Conservation (phyloP, 1,139 yeast species). For the Barnettozyma hawaiiensis region DNA sequence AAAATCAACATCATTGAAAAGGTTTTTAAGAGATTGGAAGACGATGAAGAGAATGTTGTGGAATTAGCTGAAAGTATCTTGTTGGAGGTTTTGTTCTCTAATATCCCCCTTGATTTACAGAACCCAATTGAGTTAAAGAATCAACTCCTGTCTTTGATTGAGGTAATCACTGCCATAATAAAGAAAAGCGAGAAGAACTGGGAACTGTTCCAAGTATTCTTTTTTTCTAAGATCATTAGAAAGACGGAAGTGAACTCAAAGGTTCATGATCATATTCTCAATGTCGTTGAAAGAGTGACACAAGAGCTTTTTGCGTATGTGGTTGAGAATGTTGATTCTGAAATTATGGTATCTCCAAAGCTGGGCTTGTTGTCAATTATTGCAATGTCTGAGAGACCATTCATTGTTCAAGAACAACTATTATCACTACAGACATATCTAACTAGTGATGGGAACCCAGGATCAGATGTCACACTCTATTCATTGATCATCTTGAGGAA, state of each 20-base stretch:
- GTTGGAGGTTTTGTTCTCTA: slow-evolving; percentile 41
- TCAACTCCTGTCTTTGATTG: slow-evolving; percentile 17
- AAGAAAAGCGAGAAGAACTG: slow-evolving; percentile 33
- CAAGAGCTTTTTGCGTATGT: slow-evolving; percentile 27
- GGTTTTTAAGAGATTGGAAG: slow-evolving; percentile 52
- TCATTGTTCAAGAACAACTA: slow-evolving; percentile 62
- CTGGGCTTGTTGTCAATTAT: slow-evolving; percentile 49
- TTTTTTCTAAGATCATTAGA: slow-evolving; percentile 37
- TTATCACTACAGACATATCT: slow-evolving; percentile 54
- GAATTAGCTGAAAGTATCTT: slow-evolving; percentile 40
- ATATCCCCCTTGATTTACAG: slow-evolving; percentile 5
- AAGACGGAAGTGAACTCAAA: slow-evolving; percentile 24
- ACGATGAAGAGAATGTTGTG: slow-evolving; percentile 59
- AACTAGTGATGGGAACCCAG: slow-evolving; percentile 37
- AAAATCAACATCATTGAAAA: slow-evolving; percentile 43
- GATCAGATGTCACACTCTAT: slow-evolving; percentile 38
- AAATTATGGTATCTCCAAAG: slow-evolving; percentile 29
- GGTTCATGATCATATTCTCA: slow-evolving; percentile 20
- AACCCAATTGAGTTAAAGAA: slow-evolving; percentile 15
- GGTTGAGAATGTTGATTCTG: slow-evolving; percentile 28
- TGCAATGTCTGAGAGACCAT: slow-evolving; percentile 43
- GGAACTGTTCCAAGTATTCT: slow-evolving; percentile 39
- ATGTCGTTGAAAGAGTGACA: slow-evolving; percentile 24
- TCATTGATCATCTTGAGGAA: slow-evolving; percentile 49
- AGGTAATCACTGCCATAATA: slow-evolving; percentile 37